Percentiles rank a stretch among this genome's conserved stretches.
These are phyloP conservation scores for Geoglossum glabrum DNA, from an alignment of 495 filamentous ascomycete genomes.

Conservation along the genomic window DNA sequence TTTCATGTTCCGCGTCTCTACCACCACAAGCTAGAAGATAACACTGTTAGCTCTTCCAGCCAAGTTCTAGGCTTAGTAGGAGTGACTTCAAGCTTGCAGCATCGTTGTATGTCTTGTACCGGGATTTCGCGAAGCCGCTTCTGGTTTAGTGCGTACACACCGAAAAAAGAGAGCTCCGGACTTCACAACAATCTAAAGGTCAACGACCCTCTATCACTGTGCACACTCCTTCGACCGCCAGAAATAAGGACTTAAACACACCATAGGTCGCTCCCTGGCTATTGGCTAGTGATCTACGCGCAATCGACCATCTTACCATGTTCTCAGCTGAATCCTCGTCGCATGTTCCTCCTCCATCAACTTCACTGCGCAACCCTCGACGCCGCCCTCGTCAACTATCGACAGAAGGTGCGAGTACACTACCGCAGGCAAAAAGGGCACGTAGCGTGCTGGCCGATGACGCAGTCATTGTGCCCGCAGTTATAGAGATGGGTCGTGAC, in stretches of 20 bases:
- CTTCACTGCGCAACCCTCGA: constrained; percentile 35
- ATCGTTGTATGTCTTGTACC: too few relatives aligned
- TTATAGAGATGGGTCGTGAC: constrained; percentile 11
- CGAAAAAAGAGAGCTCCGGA: background rate
- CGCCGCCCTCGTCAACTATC: constrained; percentile 46
- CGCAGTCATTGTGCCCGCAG: constrained; percentile 21
- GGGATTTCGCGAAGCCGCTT: background rate
- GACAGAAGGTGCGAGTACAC: constrained; percentile 40
- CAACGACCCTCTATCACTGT: background rate
- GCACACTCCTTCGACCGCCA: background rate
- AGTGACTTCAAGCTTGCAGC: too few relatives aligned
- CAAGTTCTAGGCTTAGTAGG: too few relatives aligned
- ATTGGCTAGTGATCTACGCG: background rate
- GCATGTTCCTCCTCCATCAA: constrained; percentile 20
- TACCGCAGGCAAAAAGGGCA: constrained; percentile 47
- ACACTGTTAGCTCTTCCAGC: too few relatives aligned
- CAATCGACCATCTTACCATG: constrained; percentile 24
- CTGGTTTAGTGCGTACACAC: background rate
- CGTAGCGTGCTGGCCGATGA: constrained; percentile 37
- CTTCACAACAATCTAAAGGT: background rate
- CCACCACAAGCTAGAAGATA: too few relatives aligned
- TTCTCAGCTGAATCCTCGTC: constrained; percentile 34
- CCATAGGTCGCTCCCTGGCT: background rate
- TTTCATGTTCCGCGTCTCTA: too few relatives aligned
- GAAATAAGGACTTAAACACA: background rate